phyloP scores from a whole-genome alignment of 106 monocot species.

The Dendrobium huoshanense region DNA sequence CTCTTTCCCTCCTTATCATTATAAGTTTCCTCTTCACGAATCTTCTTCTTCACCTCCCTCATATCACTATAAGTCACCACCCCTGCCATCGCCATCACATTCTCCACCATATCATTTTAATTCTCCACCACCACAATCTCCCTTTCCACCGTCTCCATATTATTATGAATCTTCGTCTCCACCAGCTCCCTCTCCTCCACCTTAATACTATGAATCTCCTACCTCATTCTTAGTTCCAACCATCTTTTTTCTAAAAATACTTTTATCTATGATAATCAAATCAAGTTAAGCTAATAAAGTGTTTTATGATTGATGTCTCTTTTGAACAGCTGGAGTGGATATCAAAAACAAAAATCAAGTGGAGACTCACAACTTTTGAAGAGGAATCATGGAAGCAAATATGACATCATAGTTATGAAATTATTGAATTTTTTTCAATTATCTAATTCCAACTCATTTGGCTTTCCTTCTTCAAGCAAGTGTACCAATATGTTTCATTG shows the following conservation, averaged over 20 bases:
- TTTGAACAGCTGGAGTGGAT: too few species aligned
- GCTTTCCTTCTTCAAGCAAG: too few species aligned
- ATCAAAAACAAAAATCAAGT: too few species aligned
- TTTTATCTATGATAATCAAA: too few species aligned
- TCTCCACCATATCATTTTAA: neutral
- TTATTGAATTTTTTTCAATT: too few species aligned
- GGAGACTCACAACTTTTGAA: too few species aligned
- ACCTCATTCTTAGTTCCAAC: neutral
- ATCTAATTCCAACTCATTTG: too few species aligned
- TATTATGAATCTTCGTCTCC: neutral
- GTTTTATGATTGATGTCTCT: too few species aligned
- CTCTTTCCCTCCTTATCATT: neutral
- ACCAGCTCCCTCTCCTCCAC: neutral
- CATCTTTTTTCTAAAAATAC: neutral
- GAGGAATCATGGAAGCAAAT: too few species aligned
- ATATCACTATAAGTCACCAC: neutral
- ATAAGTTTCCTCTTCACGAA: neutral
- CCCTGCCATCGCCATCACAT: neutral
- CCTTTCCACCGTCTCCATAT: neutral
- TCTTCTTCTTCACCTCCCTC: neutral
- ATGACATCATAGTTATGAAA: too few species aligned
- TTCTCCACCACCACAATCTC: neutral
- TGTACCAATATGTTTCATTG: too few species aligned
- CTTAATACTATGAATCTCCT: neutral
- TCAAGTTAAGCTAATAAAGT: too few species aligned